phyloP scores from a whole-genome alignment of 805 yeast species.

The Zygosaccharomyces kombuchaensis region DNA sequence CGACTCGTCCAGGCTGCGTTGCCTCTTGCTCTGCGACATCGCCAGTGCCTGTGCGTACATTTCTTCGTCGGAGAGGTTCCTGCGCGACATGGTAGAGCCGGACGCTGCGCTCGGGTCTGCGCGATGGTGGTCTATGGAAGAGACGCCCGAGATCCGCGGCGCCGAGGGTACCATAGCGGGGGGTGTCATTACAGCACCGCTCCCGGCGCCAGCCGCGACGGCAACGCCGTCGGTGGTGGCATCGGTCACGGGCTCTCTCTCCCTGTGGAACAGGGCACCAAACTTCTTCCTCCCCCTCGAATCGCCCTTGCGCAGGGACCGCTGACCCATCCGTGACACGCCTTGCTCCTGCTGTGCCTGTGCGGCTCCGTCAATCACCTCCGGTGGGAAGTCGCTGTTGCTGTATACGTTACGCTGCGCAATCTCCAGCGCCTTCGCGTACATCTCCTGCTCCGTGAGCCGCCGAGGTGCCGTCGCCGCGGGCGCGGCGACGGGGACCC shows the following conservation, averaged over 20 bases:
- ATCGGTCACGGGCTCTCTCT: neutral
- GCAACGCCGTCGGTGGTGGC: neutral
- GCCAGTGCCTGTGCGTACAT: constrained; percentile 54
- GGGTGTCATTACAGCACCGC: neutral
- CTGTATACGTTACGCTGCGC: constrained; percentile 58
- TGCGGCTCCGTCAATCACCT: constrained; percentile 1
- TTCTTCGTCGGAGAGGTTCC: constrained; percentile 41
- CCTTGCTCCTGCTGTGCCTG: neutral
- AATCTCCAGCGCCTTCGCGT: constrained; percentile 49
- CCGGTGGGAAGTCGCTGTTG: constrained; percentile 16
- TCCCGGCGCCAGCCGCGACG: neutral
- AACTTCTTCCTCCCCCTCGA: constrained; percentile 3
- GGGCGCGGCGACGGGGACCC: constrained; percentile 1
- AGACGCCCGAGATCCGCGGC: constrained; percentile 2
- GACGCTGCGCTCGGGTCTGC: constrained; percentile 1
- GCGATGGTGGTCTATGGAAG: constrained; percentile 1
- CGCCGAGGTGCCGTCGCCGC: constrained; percentile 5
- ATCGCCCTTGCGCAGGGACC: constrained; percentile 12
- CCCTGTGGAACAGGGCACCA: constrained; percentile 2
- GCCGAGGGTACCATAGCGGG: neutral
- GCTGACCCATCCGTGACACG: constrained; percentile 20
- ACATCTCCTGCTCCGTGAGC: constrained; percentile 44
- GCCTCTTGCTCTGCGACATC: constrained; percentile 45
- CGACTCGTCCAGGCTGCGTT: neutral
- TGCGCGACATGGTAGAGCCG: constrained; percentile 1